Percentiles rank a stretch among this genome's conserved stretches.
These are phyloP conservation scores for Gamarada debralockiae DNA, from an alignment of 495 filamentous ascomycete species.

Conservation along the genomic window DNA sequence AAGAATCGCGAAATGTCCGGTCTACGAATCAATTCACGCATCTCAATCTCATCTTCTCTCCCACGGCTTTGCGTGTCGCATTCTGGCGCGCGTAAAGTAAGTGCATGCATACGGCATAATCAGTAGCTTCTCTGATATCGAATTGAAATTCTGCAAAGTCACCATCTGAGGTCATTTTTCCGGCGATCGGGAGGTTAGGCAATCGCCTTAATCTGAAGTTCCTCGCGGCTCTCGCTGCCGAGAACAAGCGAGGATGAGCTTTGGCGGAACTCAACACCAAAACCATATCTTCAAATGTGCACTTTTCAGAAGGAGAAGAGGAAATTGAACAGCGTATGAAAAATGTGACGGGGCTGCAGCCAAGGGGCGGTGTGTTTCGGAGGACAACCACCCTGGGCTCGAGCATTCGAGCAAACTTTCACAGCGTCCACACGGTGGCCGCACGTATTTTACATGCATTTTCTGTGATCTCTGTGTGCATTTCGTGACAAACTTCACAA, in stretches of 20 bases:
- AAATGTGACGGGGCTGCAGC: slow-evolving; percentile 11
- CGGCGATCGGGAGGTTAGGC: slow-evolving; percentile 3
- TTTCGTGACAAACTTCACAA: slow-evolving; percentile 11
- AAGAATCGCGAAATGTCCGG: slow-evolving; percentile 1
- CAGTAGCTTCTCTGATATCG: not conserved
- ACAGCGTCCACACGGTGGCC: not conserved
- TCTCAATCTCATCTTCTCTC: not conserved
- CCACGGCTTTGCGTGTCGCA: too few species aligned
- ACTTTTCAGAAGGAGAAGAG: not conserved
- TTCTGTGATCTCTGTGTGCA: slow-evolving; percentile 10
- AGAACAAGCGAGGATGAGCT: slow-evolving; percentile 12
- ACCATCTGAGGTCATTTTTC: not conserved
- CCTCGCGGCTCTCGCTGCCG: slow-evolving; percentile 2
- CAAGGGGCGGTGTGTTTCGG: slow-evolving; percentile 17
- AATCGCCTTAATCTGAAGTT: not conserved
- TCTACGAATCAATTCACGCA: slow-evolving; percentile 10
- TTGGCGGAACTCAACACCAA: slow-evolving; percentile 12
- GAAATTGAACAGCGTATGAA: not conserved
- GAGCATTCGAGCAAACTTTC: slow-evolving; percentile 4
- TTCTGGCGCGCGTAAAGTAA: not conserved
- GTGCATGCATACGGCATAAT: slow-evolving; percentile 17
- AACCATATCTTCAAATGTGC: slow-evolving; percentile 12
- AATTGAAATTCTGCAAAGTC: slow-evolving; percentile 2
- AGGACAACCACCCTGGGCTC: not conserved
- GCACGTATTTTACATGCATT: slow-evolving; percentile 18